phyloP scores from a whole-genome alignment of 345 rosid species.

The Populus tremula region DNA sequence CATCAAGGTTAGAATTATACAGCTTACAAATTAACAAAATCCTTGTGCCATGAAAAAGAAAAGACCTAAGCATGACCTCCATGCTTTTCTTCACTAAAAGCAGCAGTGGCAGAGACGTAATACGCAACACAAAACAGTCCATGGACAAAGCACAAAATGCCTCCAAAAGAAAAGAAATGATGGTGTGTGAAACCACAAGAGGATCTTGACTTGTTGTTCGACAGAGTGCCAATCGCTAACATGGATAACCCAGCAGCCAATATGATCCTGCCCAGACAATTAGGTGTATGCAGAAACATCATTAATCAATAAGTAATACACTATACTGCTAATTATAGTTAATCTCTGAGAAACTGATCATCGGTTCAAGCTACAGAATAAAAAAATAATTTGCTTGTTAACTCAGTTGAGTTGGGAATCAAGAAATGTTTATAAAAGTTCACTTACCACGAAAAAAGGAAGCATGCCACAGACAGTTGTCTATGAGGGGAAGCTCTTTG shows the following conservation, averaged over 20 bases:
- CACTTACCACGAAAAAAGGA: slow-evolving; percentile 70
- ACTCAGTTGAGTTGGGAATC: not conserved
- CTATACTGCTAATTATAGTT: not conserved
- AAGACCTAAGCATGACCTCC: slow-evolving; percentile 22
- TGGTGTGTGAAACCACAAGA: slow-evolving; percentile 91
- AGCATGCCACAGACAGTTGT: slow-evolving; percentile 72
- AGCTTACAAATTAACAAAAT: not conserved
- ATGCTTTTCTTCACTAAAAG: slow-evolving; percentile 36
- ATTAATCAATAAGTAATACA: not conserved
- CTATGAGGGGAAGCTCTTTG: slow-evolving; percentile 57
- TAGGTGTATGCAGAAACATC: not conserved
- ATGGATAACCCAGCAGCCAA: slow-evolving; percentile 66
- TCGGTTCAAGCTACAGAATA: not conserved
- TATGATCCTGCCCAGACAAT: slow-evolving; percentile 54
- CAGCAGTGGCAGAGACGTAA: slow-evolving; percentile 79
- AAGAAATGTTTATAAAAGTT: not conserved
- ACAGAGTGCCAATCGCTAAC: slow-evolving; percentile 73
- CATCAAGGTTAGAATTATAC: not conserved
- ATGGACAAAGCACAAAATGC: slow-evolving; percentile 82
- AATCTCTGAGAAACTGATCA: not conserved
- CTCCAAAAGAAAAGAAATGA: slow-evolving; percentile 84
- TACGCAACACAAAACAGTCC: slow-evolving; percentile 73
- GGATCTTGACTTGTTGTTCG: slow-evolving; percentile 68
- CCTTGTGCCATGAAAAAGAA: not conserved
- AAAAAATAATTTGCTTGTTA: not conserved